These are phyloP conservation scores for Populus ilicifolia DNA, from an alignment of 345 rosid genomes.

Conservation along the genomic window DNA sequence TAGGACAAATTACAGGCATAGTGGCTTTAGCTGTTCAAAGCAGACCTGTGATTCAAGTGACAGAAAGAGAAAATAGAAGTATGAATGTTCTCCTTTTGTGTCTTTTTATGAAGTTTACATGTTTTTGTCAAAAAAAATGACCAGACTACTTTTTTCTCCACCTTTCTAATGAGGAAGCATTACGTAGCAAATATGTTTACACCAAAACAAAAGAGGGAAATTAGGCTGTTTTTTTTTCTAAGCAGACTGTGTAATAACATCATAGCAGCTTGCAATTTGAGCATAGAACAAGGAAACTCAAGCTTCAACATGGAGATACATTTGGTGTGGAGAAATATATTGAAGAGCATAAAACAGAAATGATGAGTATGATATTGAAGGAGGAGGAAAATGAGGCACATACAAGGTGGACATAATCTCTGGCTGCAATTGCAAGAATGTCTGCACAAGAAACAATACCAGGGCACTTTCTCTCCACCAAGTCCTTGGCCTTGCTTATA, in stretches of 20 bases:
- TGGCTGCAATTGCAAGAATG: constrained; percentile 77
- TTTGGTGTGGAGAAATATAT: not conserved
- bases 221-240: not conserved
- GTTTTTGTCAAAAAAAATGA: not conserved
- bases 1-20: not conserved
- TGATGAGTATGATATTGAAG: not conserved
- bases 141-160: not conserved
- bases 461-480: constrained; percentile 79
- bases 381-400: not conserved
- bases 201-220: not conserved
- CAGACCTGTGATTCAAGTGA: not conserved
- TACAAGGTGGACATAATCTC: constrained; percentile 74
- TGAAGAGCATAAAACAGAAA: not conserved
- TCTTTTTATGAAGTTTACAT: not conserved
- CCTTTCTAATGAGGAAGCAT: constrained; percentile 19
- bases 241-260: not conserved
- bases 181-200: not conserved
- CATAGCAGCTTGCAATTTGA: not conserved
- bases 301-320: not conserved
- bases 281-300: not conserved
- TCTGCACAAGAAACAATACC: constrained; percentile 83
- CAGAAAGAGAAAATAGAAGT: not conserved
- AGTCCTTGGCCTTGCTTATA: constrained; percentile 54
- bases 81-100: constrained; percentile 1
- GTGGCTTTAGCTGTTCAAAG: not conserved